A percentile compares a stretch with the other conserved stretches of the same genome.
phyloP scores from a whole-genome alignment of 495 filamentous ascomycete genomes.

The Pyrenula aspistea region DNA sequence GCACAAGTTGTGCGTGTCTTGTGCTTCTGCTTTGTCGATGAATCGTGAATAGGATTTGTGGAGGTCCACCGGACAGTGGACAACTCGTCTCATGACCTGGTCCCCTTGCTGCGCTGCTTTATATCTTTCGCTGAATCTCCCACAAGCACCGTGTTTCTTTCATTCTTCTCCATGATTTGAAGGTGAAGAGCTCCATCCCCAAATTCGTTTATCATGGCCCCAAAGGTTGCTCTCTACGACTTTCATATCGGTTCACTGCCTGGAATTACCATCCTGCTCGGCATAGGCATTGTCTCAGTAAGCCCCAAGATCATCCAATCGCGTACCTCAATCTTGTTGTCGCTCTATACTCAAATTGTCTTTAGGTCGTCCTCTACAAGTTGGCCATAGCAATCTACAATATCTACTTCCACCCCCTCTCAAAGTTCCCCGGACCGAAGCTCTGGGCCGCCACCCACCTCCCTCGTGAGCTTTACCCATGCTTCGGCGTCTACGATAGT shows the following conservation, averaged over 20 bases:
- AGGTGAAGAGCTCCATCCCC: background rate
- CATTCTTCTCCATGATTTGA: no score
- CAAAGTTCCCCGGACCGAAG: conserved; percentile 37
- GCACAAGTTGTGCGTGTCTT: no score
- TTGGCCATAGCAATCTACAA: conserved; percentile 24
- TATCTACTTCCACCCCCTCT: conserved; percentile 36
- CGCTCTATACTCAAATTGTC: no score
- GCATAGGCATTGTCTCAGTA: background rate
- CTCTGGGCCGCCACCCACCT: conserved; percentile 27
- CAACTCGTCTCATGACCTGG: no score
- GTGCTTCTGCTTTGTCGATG: no score
- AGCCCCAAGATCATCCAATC: background rate
- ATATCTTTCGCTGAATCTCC: no score
- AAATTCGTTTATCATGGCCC: background rate
- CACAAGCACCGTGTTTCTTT: no score
- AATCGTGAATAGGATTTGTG: no score
- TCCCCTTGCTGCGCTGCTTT: no score
- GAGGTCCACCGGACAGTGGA: no score
- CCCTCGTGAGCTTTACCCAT: conserved; percentile 13
- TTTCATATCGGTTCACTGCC: background rate
- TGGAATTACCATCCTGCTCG: background rate
- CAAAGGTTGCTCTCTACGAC: background rate
- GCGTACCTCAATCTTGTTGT: background rate
- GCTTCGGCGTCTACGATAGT: background rate
- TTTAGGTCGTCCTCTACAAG: conserved; percentile 9